Percentiles rank a stretch among this genome's conserved stretches.
Evolutionary conservation across 2,329 filamentous ascomycete genomes (phyloP).

Genomic region (Alternaria panax): DNA sequence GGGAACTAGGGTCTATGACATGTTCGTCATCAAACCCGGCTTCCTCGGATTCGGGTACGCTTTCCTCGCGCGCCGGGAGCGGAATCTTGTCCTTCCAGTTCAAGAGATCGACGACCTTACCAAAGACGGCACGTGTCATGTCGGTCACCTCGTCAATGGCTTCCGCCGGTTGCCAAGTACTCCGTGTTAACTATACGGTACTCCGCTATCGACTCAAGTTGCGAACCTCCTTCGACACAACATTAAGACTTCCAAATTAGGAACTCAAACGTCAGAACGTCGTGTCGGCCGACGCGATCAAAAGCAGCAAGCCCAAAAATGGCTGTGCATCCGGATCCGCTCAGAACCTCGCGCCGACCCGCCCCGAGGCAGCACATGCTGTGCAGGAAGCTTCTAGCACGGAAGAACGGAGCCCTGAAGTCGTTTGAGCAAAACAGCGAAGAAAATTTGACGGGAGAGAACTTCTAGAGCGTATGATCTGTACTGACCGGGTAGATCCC

Average conservation of each 20-base stretch:
- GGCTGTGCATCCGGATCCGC: conserved; percentile 1
- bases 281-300: neutral
- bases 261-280: neutral
- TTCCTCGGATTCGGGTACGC: conserved; percentile 8
- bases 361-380: conserved; percentile 10
- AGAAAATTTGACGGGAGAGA: neutral
- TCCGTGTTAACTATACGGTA: neutral
- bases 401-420: conserved; percentile 1
- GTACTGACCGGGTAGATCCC: neutral
- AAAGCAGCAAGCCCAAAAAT: neutral
- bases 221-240: neutral
- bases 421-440: conserved; percentile 1
- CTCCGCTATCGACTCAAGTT: neutral
- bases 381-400: conserved; percentile 8
- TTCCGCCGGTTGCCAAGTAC: conserved; percentile 3
- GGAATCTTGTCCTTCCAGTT: conserved; percentile 3
- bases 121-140: neutral
- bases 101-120: conserved; percentile 4
- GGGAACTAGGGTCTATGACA: conserved; percentile 9
- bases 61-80: conserved; percentile 1
- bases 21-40: neutral
- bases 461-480: neutral
- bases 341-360: conserved; percentile 1
- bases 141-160: conserved; percentile 1
- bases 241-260: neutral